A percentile compares a stretch with the other conserved stretches of the same genome.
phyloP scores from a whole-genome alignment of 768 basidiomycete species.

The Pulveroboletus frians region DNA sequence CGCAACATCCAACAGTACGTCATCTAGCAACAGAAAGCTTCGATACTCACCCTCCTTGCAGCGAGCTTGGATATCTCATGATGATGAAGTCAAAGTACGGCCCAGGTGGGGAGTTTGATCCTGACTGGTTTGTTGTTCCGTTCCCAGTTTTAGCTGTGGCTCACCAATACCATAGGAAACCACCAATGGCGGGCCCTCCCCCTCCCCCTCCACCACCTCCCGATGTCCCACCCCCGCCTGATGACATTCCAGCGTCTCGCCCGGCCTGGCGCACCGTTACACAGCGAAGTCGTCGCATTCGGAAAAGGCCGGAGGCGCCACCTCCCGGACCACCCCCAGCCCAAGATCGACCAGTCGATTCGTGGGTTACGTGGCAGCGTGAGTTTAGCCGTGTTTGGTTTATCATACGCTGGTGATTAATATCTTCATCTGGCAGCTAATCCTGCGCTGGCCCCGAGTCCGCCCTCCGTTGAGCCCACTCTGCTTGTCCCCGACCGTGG shows the following conservation, averaged over 20 bases:
- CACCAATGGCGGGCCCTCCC: slow-evolving; percentile 36
- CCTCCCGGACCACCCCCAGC: slow-evolving; percentile 29
- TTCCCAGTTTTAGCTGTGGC: neutral
- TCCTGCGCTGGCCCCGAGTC: slow-evolving; percentile 50
- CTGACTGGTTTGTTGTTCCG: slow-evolving; percentile 56
- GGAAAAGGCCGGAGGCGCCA: slow-evolving; percentile 37
- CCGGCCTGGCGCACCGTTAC: slow-evolving; percentile 62
- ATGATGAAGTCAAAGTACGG: slow-evolving; percentile 70
- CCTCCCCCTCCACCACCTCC: slow-evolving; percentile 44
- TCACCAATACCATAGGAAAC: slow-evolving; percentile 36
- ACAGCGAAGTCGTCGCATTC: slow-evolving; percentile 38
- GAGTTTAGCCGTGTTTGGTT: slow-evolving; percentile 28
- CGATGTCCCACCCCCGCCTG: slow-evolving; percentile 39
- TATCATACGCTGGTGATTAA: slow-evolving; percentile 4
- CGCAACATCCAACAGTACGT: slow-evolving; percentile 73
- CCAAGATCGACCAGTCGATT: slow-evolving; percentile 39
- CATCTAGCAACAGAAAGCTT: neutral
- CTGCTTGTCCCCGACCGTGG: slow-evolving; percentile 53
- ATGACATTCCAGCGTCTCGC: slow-evolving; percentile 41
- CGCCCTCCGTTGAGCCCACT: slow-evolving; percentile 55
- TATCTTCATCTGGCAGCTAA: slow-evolving; percentile 42
- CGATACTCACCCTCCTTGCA: slow-evolving; percentile 25
- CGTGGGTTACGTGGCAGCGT: slow-evolving; percentile 70
- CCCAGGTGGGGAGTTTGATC: slow-evolving; percentile 81
- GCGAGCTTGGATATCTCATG: slow-evolving; percentile 72